Conservation (phyloP, 2,329 filamentous ascomycete species). For the Aureobasidium uvarum region DNA sequence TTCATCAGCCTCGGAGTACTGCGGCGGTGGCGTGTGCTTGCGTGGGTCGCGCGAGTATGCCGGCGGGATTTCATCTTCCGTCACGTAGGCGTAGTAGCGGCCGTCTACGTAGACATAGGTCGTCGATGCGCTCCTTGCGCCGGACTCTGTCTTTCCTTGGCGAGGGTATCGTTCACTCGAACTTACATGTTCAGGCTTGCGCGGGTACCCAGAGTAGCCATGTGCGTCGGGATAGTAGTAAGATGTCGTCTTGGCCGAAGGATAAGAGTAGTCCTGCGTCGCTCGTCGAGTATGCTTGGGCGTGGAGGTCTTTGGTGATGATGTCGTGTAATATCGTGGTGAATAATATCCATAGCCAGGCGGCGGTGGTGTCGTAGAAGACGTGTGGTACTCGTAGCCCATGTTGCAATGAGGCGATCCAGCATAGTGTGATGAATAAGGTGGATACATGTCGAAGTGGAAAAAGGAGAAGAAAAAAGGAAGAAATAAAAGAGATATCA, state of each 20-base stretch:
- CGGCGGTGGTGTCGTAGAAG: conserved; percentile 52
- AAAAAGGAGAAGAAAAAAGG: not conserved
- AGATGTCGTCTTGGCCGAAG: conserved; percentile 40
- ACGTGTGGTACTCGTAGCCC: conserved; percentile 50
- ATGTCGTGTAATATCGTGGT: conserved; percentile 52
- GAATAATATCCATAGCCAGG: conserved; percentile 52
- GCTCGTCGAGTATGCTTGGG: conserved; percentile 58
- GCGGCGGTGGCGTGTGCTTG: conserved; percentile 44
- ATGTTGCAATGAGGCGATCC: conserved; percentile 49
- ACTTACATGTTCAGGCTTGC: conserved; percentile 66
- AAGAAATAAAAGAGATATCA: conserved; percentile 17
- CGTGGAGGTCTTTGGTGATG: conserved; percentile 46
- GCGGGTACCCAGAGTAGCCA: conserved; percentile 46
- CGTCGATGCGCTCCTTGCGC: conserved; percentile 39
- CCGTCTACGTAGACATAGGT: conserved; percentile 58
- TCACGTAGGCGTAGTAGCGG: conserved; percentile 50
- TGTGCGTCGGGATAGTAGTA: conserved; percentile 42
- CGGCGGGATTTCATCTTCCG: conserved; percentile 39
- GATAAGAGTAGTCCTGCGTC: conserved; percentile 49
- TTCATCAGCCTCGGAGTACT: conserved; percentile 55
- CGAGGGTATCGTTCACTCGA: conserved; percentile 47
- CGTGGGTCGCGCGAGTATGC: conserved; percentile 43
- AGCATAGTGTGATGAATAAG: conserved; percentile 11
- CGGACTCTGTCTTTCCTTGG: conserved; percentile 31
- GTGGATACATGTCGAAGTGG: conserved; percentile 20